phyloP scores from a whole-genome alignment of 2,329 filamentous ascomycete genomes.

The Pyrenochaeta sp. region DNA sequence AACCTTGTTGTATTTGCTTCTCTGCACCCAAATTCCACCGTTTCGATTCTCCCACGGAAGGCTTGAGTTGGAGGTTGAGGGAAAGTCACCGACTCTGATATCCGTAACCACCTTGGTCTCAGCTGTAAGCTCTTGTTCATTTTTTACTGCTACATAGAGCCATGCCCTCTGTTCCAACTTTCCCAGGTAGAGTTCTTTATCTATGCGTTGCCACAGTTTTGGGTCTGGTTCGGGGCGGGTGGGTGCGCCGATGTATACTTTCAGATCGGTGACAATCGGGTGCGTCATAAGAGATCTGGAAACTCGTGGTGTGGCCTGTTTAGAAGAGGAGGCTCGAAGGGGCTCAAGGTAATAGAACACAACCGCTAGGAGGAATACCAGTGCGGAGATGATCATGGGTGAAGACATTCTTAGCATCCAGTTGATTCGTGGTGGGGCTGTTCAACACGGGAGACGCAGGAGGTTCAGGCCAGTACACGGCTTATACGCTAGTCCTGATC shows the following conservation, averaged over 20 bases:
- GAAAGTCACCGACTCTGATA: slow-evolving; percentile 73
- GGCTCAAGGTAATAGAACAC: too few species aligned
- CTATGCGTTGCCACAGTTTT: slow-evolving; percentile 24
- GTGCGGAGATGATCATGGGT: too few species aligned
- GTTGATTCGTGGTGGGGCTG: too few species aligned
- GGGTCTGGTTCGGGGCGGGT: slow-evolving; percentile 29
- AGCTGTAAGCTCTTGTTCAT: slow-evolving; percentile 74
- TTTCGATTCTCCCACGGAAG: slow-evolving; percentile 76
- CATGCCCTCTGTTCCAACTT: slow-evolving; percentile 15
- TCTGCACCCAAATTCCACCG: slow-evolving; percentile 74
- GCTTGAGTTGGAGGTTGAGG: slow-evolving; percentile 65
- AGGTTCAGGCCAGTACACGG: too few species aligned
- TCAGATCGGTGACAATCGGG: slow-evolving; percentile 42
- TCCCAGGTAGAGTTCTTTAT: slow-evolving; percentile 25
- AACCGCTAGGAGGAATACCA: too few species aligned
- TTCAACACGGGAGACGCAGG: too few species aligned
- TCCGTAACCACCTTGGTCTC: slow-evolving; percentile 80
- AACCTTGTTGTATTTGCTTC: slow-evolving; percentile 66
- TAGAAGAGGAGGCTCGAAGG: too few species aligned
- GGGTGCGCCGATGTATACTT: slow-evolving; percentile 26
- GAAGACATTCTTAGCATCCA: too few species aligned
- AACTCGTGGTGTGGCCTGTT: too few species aligned
- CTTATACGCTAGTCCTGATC: too few species aligned
- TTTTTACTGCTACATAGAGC: slow-evolving; percentile 18
- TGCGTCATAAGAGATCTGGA: neutral